These are phyloP conservation scores for Agmasoma carcini DNA, from an alignment of 371 early-diverging fungal genomes.

Conservation along the genomic window DNA sequence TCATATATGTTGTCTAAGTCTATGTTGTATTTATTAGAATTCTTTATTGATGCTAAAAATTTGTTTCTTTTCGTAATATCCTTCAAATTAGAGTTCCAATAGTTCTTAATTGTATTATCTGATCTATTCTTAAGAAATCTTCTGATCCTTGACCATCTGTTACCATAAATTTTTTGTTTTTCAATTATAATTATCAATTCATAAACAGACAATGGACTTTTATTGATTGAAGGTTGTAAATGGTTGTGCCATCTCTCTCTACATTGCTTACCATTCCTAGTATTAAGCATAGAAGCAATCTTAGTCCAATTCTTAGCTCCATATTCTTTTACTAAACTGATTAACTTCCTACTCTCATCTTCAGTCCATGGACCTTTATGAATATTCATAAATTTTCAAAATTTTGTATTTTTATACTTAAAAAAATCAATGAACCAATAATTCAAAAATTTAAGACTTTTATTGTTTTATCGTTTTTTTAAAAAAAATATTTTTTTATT, in stretches of 20 bases:
- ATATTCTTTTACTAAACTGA: slow-evolving; percentile 42
- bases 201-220: slow-evolving; percentile 50
- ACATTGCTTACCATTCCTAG: slow-evolving; percentile 54
- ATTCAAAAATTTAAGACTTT: too few relatives aligned
- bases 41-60: too few relatives aligned
- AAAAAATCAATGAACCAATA: too few relatives aligned
- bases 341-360: slow-evolving; percentile 51
- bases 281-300: slow-evolving; percentile 49
- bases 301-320: slow-evolving; percentile 52
- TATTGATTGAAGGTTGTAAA: slow-evolving; percentile 52
- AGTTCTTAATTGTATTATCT: slow-evolving; percentile 55
- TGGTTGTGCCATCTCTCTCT: slow-evolving; percentile 56
- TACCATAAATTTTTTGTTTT: slow-evolving; percentile 51
- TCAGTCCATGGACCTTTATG: slow-evolving; percentile 54
- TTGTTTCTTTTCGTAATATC: too few relatives aligned
- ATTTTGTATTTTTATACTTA: too few relatives aligned
- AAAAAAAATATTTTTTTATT: too few relatives aligned
- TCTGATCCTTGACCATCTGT: slow-evolving; percentile 54
- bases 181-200: slow-evolving; percentile 47
- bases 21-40: too few relatives aligned
- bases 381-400: too few relatives aligned
- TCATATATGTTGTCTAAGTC: too few relatives aligned
- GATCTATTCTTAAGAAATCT: slow-evolving; percentile 53
- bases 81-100: too few relatives aligned
- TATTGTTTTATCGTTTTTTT: too few relatives aligned